These are phyloP conservation scores for Exserohilum turcica DNA, from an alignment of 2,329 filamentous ascomycete species.

Conservation along the genomic window DNA sequence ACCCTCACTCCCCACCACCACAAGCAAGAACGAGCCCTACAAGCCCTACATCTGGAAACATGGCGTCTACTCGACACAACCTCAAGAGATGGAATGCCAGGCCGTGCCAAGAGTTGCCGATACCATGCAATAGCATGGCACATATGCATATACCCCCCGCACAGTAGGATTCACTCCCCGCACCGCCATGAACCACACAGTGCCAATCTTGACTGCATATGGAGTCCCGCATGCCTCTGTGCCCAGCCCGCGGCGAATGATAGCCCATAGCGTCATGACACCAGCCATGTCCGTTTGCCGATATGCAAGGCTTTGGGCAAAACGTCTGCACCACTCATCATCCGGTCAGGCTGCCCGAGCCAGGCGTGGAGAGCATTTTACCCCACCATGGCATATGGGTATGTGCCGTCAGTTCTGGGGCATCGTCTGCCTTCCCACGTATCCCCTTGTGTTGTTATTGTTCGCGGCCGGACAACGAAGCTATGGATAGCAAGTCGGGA, in stretches of 20 bases:
- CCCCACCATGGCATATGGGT: constrained; percentile 1
- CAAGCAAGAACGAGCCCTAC: too few relatives aligned
- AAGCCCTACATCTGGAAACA: too few relatives aligned
- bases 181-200: constrained; percentile 1
- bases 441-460: background rate
- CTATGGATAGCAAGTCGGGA: constrained; percentile 29
- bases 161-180: too few relatives aligned
- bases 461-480: background rate
- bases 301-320: constrained; percentile 8
- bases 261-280: constrained; percentile 5
- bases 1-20: too few relatives aligned
- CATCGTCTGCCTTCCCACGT: background rate
- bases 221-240: constrained; percentile 20
- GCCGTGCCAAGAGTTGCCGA: background rate
- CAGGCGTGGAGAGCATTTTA: background rate
- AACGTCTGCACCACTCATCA: background rate
- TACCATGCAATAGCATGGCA: background rate
- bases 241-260: constrained; percentile 8
- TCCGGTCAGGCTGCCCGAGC: constrained; percentile 1
- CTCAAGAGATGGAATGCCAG: background rate
- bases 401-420: background rate
- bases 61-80: too few relatives aligned
- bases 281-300: constrained; percentile 19
- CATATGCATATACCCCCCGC: too few relatives aligned
- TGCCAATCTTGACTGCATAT: constrained; percentile 11